These are phyloP conservation scores for Colletotrichum cereale DNA, from an alignment of 2,329 filamentous ascomycete genomes.

Conservation along the genomic window DNA sequence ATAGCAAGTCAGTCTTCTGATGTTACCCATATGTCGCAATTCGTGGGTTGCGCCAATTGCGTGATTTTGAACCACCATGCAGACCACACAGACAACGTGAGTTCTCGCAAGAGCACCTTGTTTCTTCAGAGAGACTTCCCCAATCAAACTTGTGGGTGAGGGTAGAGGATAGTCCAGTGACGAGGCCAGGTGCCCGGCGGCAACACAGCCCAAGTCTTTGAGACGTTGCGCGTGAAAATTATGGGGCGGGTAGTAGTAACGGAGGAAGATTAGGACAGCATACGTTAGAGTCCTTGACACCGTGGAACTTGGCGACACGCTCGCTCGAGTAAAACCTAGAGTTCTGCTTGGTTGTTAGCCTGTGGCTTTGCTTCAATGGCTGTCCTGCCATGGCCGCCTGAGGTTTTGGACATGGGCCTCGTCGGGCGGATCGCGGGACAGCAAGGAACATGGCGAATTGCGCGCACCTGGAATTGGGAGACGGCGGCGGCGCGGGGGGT, in stretches of 20 bases:
- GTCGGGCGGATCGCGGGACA: conserved; percentile 32
- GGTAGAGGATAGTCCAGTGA: neutral
- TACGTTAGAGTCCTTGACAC: conserved; percentile 89
- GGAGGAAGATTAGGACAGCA: conserved; percentile 49
- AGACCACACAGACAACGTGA: conserved; percentile 17
- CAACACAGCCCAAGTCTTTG: conserved; percentile 14
- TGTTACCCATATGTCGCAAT: neutral
- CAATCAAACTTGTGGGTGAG: neutral
- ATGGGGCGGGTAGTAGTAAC: conserved; percentile 25
- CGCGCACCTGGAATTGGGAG: conserved; percentile 69
- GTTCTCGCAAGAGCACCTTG: conserved; percentile 29
- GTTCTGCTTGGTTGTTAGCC: conserved; percentile 53
- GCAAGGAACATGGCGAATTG: conserved; percentile 35
- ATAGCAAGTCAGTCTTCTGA: conserved; percentile 35
- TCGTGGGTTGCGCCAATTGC: conserved; percentile 47
- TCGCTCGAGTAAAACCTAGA: conserved; percentile 76
- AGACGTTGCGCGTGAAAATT: conserved; percentile 33
- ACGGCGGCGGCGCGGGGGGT: conserved; percentile 68
- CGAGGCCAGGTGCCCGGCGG: neutral
- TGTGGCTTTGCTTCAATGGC: conserved; percentile 11
- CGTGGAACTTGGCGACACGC: conserved; percentile 92
- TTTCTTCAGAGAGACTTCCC: neutral
- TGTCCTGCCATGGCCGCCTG: conserved; percentile 20
- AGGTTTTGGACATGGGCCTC: conserved; percentile 19
- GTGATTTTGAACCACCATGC: conserved; percentile 52